phyloP scores from a whole-genome alignment of 495 filamentous ascomycete genomes.

The Penicillium longicatenatum region DNA sequence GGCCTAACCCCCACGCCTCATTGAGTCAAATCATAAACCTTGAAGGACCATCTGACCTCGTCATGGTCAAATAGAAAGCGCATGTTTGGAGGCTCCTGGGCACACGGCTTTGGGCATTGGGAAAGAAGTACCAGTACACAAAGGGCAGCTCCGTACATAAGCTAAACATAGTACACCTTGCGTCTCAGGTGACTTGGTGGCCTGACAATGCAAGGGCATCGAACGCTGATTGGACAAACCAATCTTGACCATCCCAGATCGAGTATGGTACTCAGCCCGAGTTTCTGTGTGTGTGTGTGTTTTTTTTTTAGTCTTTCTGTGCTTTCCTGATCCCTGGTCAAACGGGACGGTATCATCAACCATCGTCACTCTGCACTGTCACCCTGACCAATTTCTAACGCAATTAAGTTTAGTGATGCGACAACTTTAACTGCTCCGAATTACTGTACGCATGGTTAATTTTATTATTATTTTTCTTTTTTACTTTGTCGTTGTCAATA shows the following conservation, averaged over 20 bases:
- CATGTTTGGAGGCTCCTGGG: no score
- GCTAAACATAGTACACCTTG: slow-evolving; percentile 48
- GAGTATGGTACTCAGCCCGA: background rate
- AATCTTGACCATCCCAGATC: background rate
- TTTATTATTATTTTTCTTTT: background rate
- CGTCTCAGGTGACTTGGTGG: slow-evolving; percentile 38
- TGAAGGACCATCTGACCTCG: background rate
- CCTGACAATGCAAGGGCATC: slow-evolving; percentile 35
- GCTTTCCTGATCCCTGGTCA: slow-evolving; percentile 12
- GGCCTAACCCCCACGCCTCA: slow-evolving; percentile 1
- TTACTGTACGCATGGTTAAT: no score
- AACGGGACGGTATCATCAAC: slow-evolving; percentile 26
- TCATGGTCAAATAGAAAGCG: background rate
- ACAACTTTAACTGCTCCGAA: background rate
- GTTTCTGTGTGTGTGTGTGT: background rate
- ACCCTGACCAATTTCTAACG: slow-evolving; percentile 27
- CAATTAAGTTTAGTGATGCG: background rate
- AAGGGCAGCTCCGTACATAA: slow-evolving; percentile 6
- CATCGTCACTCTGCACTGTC: slow-evolving; percentile 40
- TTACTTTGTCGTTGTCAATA: background rate
- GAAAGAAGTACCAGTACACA: background rate
- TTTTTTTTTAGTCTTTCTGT: background rate
- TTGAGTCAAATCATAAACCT: slow-evolving; percentile 14
- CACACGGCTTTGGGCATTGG: background rate
- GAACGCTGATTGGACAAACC: slow-evolving; percentile 24